Evolutionary conservation across 23 red algal genomes (phyloP).

Genomic region (Gracilaria caudata): DNA sequence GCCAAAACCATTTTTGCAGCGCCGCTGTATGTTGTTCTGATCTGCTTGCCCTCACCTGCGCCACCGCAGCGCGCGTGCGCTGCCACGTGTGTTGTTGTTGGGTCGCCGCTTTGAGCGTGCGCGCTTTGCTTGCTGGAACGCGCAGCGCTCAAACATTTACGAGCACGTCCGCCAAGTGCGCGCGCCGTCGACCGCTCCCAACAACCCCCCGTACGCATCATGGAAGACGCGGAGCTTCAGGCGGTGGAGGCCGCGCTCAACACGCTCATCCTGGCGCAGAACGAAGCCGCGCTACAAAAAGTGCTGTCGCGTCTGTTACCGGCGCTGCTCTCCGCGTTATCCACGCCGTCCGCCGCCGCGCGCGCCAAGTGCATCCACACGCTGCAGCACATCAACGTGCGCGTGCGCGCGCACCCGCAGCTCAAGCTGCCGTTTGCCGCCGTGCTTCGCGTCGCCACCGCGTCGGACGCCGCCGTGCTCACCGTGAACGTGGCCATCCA

Average conservation of each 20-base stretch:
- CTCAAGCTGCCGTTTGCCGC: conserved; percentile 40
- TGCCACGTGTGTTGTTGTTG: no score
- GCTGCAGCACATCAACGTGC: conserved; percentile 79
- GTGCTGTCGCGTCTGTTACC: conserved; percentile 62
- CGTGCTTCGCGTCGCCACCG: conserved; percentile 32
- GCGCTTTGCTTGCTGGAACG: no score
- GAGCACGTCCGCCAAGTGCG: no score
- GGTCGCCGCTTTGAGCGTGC: no score
- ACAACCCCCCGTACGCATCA: no score
- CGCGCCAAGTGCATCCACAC: conserved; percentile 53
- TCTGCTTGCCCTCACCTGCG: no score
- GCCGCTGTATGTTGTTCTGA: no score
- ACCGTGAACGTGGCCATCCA: conserved; percentile 58
- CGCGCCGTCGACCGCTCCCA: neutral
- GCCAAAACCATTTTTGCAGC: no score
- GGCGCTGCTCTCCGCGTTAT: conserved; percentile 55
- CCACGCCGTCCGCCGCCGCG: conserved; percentile 55
- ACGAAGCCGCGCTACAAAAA: conserved; percentile 61
- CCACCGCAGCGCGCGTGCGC: no score
- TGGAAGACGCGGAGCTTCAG: conserved; percentile 41
- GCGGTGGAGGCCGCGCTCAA: conserved; percentile 72
- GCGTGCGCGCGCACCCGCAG: conserved; percentile 31
- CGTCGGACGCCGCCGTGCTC: conserved; percentile 37
- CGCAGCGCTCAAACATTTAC: no score
- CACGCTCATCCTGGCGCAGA: conserved; percentile 50